Percentiles rank a stretch among this genome's conserved stretches.
Evolutionary conservation across 768 basidiomycete genomes (phyloP).

Genomic region (Mycena haematopus): DNA sequence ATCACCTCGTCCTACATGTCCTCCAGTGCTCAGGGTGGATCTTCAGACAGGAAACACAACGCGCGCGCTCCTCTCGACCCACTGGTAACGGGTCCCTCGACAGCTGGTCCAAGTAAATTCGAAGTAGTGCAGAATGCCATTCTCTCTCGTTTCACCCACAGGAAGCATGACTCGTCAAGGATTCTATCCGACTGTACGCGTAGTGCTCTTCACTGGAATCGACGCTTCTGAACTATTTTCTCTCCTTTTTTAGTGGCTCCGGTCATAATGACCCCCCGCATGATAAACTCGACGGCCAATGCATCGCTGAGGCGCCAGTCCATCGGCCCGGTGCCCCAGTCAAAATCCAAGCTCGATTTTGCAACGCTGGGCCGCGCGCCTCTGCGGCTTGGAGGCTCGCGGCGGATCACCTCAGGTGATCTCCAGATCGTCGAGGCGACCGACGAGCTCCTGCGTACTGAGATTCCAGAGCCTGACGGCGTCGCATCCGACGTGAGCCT

Average conservation of each 20-base stretch:
- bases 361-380: conserved; percentile 83
- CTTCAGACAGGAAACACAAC: conserved; percentile 45
- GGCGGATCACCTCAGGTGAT: conserved; percentile 81
- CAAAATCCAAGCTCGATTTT: conserved; percentile 65
- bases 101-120: conserved; percentile 53
- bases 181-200: conserved; percentile 79
- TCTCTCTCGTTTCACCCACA: conserved; percentile 72
- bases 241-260: conserved; percentile 70
- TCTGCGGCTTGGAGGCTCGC: conserved; percentile 66
- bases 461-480: conserved; percentile 77
- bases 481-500: conserved; percentile 79
- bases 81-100: conserved; percentile 40
- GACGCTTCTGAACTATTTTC: conserved; percentile 10
- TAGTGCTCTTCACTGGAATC: conserved; percentile 9
- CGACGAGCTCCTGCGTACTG: conserved; percentile 71
- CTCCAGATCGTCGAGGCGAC: conserved; percentile 85
- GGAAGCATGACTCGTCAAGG: conserved; percentile 71
- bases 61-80: conserved; percentile 47
- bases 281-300: conserved; percentile 76
- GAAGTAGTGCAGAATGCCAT: conserved; percentile 73
- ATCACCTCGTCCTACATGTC: conserved; percentile 40
- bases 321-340: conserved; percentile 32
- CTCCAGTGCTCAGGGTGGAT: conserved; percentile 42
- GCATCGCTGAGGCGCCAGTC: conserved; percentile 56
- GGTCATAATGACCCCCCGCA: conserved; percentile 87